A percentile compares a stretch with the other conserved stretches of the same genome.
Evolutionary conservation across 1,139 yeast genomes (phyloP).

Genomic region (Suhomyces bokatorum): DNA sequence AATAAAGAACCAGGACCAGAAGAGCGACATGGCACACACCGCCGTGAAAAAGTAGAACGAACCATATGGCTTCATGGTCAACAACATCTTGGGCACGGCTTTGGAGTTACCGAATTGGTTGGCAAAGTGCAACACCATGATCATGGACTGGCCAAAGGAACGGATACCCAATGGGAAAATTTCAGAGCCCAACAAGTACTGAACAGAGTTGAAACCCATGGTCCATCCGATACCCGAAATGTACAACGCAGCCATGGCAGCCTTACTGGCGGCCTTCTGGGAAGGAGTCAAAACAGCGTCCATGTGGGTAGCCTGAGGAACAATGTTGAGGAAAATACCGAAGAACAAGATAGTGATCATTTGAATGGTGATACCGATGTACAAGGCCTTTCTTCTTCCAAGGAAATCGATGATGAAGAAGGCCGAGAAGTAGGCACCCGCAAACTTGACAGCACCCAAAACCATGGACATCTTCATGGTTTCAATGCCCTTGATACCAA

Average conservation of each 20-base stretch:
- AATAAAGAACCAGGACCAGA: conserved; percentile 27
- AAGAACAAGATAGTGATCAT: conserved; percentile 20
- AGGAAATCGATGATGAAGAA: conserved; percentile 49
- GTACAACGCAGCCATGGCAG: conserved; percentile 24
- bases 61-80: conserved; percentile 21
- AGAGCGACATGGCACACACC: conserved; percentile 18
- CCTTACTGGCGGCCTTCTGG: conserved; percentile 18
- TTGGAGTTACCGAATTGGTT: conserved; percentile 28
- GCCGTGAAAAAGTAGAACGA: conserved; percentile 24
- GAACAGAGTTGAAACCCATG: conserved; percentile 27
- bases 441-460: conserved; percentile 48
- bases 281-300: conserved; percentile 16
- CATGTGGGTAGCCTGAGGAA: conserved; percentile 21
- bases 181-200: conserved; percentile 26
- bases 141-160: conserved; percentile 24
- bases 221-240: conserved; percentile 29
- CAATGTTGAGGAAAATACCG: conserved; percentile 23
- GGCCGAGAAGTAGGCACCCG: conserved; percentile 40
- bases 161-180: conserved; percentile 26
- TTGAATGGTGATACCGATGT: conserved; percentile 30
- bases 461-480: conserved; percentile 48
- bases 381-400: conserved; percentile 42
- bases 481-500: conserved; percentile 43
- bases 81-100: conserved; percentile 26
- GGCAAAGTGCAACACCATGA: conserved; percentile 28